phyloP scores from a whole-genome alignment of 352 stramenopile species.

The Pythium chondricola region DNA sequence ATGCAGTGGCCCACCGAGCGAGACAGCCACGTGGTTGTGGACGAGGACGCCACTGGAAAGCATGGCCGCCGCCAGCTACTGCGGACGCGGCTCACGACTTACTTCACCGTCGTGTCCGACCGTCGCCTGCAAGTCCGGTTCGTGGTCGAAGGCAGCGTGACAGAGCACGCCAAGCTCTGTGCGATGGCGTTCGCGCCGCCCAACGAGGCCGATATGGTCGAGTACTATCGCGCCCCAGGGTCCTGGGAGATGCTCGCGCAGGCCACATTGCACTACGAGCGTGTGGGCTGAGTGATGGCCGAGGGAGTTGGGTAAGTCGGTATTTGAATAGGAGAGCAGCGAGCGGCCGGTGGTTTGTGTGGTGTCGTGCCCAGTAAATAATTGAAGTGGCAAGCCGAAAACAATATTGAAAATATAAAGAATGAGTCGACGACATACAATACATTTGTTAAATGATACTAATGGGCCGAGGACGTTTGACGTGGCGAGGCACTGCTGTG shows the following conservation, averaged over 20 bases:
- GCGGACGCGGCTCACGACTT: slow-evolving; percentile 55
- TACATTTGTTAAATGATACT: not conserved
- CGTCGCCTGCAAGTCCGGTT: slow-evolving; percentile 43
- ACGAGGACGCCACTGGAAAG: not conserved
- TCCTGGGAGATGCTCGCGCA: slow-evolving; percentile 66
- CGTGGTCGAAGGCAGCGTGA: slow-evolving; percentile 49
- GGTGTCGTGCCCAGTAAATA: no score
- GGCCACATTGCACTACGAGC: slow-evolving; percentile 52
- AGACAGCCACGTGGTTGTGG: not conserved
- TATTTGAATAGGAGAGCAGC: no score
- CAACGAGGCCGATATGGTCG: slow-evolving; percentile 55
- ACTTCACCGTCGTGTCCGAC: slow-evolving; percentile 51
- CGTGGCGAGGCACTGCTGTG: not conserved
- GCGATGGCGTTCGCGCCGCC: slow-evolving; percentile 30
- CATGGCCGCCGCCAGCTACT: slow-evolving; percentile 24
- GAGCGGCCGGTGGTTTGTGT: not conserved
- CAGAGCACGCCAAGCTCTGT: slow-evolving; percentile 14
- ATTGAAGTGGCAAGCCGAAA: no score
- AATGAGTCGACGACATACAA: no score
- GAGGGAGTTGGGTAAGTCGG: not conserved
- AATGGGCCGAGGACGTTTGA: not conserved
- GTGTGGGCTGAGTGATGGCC: not conserved
- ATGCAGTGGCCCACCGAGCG: slow-evolving; percentile 60
- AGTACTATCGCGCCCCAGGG: slow-evolving; percentile 65
- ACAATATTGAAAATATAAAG: no score